Evolutionary conservation across 805 yeast species (phyloP), one percentile per base, ranked within the genome.

Genomic region (Scheffersomyces lignosus): DNA sequence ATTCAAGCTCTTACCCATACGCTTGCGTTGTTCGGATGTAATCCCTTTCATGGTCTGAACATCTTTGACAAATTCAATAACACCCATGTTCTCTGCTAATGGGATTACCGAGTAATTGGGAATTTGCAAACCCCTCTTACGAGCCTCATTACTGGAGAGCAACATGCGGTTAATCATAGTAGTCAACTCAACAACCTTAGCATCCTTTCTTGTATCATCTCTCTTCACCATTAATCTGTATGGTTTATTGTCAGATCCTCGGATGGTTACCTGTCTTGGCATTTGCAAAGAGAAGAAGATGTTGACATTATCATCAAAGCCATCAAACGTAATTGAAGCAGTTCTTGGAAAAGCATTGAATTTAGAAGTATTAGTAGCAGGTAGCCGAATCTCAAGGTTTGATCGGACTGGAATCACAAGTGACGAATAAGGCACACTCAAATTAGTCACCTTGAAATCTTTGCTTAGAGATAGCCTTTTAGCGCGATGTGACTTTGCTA

Each of bases 151-250:
- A 51, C 84, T 85, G 14, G 74, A 72, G 15, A 68, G 61, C 38
- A 93, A 66, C 20, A 93, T 56, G 47, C 87, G 77, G 54, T 90
- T 90, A 58, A 93, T 80, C 60, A 89, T 83, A 1, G 87, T 79
- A 0, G 97, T 87, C 49, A 93, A 83, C 49, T 95, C 93, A n/a
- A 89, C 85, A 35, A 91, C 78, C 49, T 95, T 85, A 3, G 96
- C 93, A 66, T 95, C 99, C 54, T 95, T 95, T 45, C 98, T 68
- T 14, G 95, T 81, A 64, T 93, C 99, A 60, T 93, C 99, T 44
- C 80, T 76, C 54, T 93, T 93, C 49, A 95, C 82, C 64, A 93
- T 72, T 12, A 93, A 71, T 14, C 83, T 75, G 55, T 90, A 90
- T 1, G 66, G 58, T n/a, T 64, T 62, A 6, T 91, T 90, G 60